Conservation (phyloP, 495 filamentous ascomycete genomes). For the Lasiosphaeriaceae sp. region DNA sequence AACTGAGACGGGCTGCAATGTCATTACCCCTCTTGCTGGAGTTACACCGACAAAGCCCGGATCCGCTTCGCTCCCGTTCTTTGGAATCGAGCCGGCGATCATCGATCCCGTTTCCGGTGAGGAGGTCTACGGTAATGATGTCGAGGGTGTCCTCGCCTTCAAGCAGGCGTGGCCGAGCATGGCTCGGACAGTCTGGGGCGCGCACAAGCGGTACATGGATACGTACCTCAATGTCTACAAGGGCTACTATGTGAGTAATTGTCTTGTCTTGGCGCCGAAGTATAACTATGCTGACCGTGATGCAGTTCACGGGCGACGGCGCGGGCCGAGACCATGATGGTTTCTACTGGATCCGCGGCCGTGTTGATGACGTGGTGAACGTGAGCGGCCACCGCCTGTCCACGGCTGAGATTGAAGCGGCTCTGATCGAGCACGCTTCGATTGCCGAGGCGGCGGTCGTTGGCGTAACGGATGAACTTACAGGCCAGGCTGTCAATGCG, state of each 20-base stretch:
- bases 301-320: conserved; percentile 94
- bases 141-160: conserved; percentile 96
- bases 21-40: conserved; percentile 74
- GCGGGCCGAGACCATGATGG: conserved; percentile 96
- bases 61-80: conserved; percentile 81
- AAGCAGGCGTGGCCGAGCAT: conserved; percentile 99
- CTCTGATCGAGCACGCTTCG: conserved; percentile 82
- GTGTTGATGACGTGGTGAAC: conserved; percentile 98
- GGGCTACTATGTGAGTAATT: conserved; percentile 83
- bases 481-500: conserved; percentile 94
- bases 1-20: conserved; percentile 96
- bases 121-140: conserved; percentile 93
- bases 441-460: conserved; percentile 96
- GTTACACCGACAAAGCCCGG: conserved; percentile 77
- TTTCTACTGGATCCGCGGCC: conserved; percentile 99
- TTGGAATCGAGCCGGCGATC: conserved; percentile 96
- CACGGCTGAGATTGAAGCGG: conserved; percentile 96
- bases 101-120: conserved; percentile 95
- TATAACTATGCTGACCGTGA: conserved; percentile 30
- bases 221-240: conserved; percentile 98
- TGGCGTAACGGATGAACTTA: conserved; percentile 87
- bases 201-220: conserved; percentile 98
- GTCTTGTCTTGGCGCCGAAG: background rate
- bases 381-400: conserved; percentile 94
- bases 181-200: conserved; percentile 97